Conservation (phyloP, 2,329 filamentous ascomycete species). For the Epichloe sp. region DNA sequence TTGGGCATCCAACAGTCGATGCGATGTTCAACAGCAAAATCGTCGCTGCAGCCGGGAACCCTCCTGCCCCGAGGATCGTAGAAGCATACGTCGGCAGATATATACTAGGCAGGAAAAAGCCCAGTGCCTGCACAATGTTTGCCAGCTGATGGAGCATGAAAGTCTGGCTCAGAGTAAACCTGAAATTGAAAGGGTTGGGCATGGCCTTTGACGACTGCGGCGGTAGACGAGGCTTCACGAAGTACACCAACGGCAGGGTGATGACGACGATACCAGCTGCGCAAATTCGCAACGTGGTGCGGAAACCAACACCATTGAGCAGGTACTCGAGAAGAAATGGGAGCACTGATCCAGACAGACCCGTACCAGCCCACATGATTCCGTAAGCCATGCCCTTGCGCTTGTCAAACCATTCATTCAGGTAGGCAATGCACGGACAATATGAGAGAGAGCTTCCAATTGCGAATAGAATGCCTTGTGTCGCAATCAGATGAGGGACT, state of each 20-base stretch:
- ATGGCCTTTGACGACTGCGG: conserved; percentile 14
- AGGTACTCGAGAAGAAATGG: conserved; percentile 31
- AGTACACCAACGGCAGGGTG: conserved; percentile 36
- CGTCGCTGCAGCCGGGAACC: conserved; percentile 34
- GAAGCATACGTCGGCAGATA: conserved; percentile 43
- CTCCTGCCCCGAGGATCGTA: conserved; percentile 27
- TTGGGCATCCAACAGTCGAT: conserved; percentile 39
- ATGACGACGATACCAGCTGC: conserved; percentile 31
- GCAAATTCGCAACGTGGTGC: conserved; percentile 33
- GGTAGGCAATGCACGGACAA: conserved; percentile 36
- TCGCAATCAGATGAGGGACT: conserved; percentile 37
- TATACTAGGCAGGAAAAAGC: conserved; percentile 46
- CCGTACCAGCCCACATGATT: conserved; percentile 38
- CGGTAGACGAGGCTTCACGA: conserved; percentile 37
- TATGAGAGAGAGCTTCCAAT: conserved; percentile 38
- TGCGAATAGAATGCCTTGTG: conserved; percentile 44
- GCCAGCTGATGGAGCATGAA: conserved; percentile 42
- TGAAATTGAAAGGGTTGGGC: conserved; percentile 21
- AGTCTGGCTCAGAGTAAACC: conserved; percentile 35
- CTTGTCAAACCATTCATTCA: conserved; percentile 42
- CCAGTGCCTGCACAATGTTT: conserved; percentile 41
- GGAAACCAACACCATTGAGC: conserved; percentile 29
- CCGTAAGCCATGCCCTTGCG: conserved; percentile 43
- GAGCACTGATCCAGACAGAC: conserved; percentile 31
- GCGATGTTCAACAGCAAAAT: conserved; percentile 43